Base-by-base conservation (phyloP, 192 early-diverging fungal genomes). In the Borealophlyctis nickersoniae region DNA sequence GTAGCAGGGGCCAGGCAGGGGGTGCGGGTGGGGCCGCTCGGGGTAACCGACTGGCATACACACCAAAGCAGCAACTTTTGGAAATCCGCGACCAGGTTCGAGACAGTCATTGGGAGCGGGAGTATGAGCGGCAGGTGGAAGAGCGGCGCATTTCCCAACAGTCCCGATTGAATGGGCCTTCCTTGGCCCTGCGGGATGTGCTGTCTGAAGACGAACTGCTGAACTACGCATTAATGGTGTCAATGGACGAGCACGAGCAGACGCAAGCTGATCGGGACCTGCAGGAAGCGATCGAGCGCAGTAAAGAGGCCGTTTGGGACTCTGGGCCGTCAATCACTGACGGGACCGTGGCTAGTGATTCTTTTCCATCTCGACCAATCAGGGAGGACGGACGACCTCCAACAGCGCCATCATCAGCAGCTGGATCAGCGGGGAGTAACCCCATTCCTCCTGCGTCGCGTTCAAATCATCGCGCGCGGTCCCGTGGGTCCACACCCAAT, bases 151-250 rank as follows among this genome's bases (percentile, higher is more conserved):
- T 26, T 22, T 52, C 36, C 30, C 19, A 56, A 49, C n/a, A 58
- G 39, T 53, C 11, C 9, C 51, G 9, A 36, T 60, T n/a, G 29
- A 75, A 22, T 64, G 73, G 30, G 28, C 56, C 23, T 2, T 16
- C 4, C 2, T n/a, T 62, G 23, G 72, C 72, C 2, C 48, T 74
- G 52, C 70, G 73, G 48, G 31, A 36, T 4, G 76, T 73, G 30
- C 62, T 87, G 68, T 73, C 81, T 1, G 82, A 87, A 13, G 71
- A 78, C 50, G 85, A 87, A 49, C 69, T 81, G 9, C 52, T 85
- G 36, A 76, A 74, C 16, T 81, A 81, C 69, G 85, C 83, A 29
- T 71, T 81, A 60, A 77, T 85, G 77, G 57, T 87, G 39, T 78
- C 75, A 34, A 54, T 63, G 60, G 52, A 62, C 22, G 26, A 62